Evolutionary conservation across 108 stramenopile species (phyloP).

Genomic region (Tribonema minus): DNA sequence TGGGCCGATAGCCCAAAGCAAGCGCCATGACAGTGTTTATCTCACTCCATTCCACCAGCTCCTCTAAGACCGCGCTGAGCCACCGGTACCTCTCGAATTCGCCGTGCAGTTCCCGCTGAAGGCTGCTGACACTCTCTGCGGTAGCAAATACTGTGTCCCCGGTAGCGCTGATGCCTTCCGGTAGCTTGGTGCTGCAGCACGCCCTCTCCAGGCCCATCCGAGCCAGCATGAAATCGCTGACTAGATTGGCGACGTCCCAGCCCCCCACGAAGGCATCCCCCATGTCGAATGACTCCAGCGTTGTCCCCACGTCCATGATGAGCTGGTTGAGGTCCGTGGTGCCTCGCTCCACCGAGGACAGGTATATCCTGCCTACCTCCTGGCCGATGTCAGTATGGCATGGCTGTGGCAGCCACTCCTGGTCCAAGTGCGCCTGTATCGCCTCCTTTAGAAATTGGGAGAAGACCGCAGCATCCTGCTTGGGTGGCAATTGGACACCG

Average conservation of each 20-base stretch:
- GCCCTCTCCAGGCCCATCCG: conserved; percentile 39
- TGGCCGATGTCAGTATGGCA: conserved; percentile 39
- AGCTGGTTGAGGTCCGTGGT: conserved; percentile 13
- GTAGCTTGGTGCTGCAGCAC: conserved; percentile 22
- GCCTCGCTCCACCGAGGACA: not conserved
- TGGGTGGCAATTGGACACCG: not conserved
- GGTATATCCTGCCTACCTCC: conserved; percentile 29
- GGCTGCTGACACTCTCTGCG: not conserved
- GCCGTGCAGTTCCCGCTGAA: conserved; percentile 1
- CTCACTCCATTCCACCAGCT: conserved; percentile 19
- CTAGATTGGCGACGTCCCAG: conserved; percentile 44
- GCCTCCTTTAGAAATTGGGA: conserved; percentile 13
- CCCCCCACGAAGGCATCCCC: conserved; percentile 44
- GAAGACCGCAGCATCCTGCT: not conserved
- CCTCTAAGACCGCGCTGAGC: conserved; percentile 26
- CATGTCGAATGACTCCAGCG: conserved; percentile 42
- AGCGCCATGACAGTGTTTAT: conserved; percentile 36
- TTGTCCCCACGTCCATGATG: conserved; percentile 25
- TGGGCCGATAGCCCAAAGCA: conserved; percentile 17
- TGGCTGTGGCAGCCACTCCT: conserved; percentile 42
- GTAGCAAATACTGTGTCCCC: not conserved
- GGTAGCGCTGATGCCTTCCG: not conserved
- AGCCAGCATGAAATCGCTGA: conserved; percentile 37
- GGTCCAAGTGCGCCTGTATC: conserved; percentile 20
- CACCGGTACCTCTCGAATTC: conserved; percentile 42